Base-by-base conservation (phyloP, 257 asterid species). In the Fraxinus cuspidata region DNA sequence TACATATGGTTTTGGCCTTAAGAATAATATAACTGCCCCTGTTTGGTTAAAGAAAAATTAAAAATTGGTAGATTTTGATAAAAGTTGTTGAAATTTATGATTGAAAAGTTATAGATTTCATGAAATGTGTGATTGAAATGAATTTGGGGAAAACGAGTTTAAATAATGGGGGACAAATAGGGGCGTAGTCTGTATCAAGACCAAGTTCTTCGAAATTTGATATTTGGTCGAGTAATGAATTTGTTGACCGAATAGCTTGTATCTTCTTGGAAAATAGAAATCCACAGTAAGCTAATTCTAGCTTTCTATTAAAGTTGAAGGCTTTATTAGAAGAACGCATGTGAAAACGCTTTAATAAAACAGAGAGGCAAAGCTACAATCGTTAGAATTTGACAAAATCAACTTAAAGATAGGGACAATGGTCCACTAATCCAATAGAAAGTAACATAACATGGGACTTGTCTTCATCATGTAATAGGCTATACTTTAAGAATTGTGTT, bases 301-400 rank as follows among this genome's bases (percentile, higher is more conserved):
- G 21, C 56, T 74, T 73, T 67, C 2, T 19, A 25, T 34, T 63
- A 42, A 65, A 38, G 74, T 35, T 1, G 18, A 0, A 19, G 19
- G 69, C 32, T 44, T 37, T 53, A 80, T 44, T 29, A 56, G 44
- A 74, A 64, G 74, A 44, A 25, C 40, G 76, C 82, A 78, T 74
- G 85, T 74, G 80, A 79, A 70, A 34, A 38, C 49, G 75, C 80
- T 25, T 74, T 71, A 11, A 21, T 23, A 58, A 73, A 38, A 60
- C 29, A 69, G 16, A 34, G 23, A 56, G 49, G 15, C 25, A 60
- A 53, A 76, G 42, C 64, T 15, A 25, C 28, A 63, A 60, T 70
- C 32, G 29, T 8, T 68, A 32, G 51, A 71, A 47, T 68, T 32
- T 31, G 70, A 53, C 71, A 69, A 68, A 72, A 40, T 3, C 72